phyloP scores from a whole-genome alignment of 345 rosid genomes.

The Hibiscus tridactylites region DNA sequence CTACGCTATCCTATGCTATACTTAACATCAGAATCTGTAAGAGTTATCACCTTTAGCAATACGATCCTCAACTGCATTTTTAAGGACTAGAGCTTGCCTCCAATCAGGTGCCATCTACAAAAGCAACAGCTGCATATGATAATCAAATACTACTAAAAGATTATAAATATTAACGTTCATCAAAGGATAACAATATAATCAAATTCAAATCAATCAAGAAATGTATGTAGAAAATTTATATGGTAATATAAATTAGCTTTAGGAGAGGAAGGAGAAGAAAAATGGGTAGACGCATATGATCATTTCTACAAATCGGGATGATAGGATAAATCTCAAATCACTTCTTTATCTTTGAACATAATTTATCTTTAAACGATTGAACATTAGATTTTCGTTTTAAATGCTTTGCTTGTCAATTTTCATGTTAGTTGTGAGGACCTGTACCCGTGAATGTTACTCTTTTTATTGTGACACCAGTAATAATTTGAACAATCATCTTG shows the following conservation, averaged over 20 bases:
- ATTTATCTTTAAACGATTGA: background rate
- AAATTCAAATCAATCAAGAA: background rate
- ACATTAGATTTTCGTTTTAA: background rate
- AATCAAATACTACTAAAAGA: background rate
- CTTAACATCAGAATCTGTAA: background rate
- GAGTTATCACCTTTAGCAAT: conserved; percentile 48
- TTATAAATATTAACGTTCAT: background rate
- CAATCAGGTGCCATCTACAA: conserved; percentile 70
- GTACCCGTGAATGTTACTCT: background rate
- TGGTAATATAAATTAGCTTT: background rate
- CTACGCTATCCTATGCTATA: background rate
- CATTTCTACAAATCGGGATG: background rate
- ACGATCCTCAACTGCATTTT: conserved; percentile 57
- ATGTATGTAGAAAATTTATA: background rate
- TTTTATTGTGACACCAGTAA: background rate
- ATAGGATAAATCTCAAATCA: background rate
- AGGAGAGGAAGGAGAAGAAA: background rate
- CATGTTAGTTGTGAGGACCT: background rate
- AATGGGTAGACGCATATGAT: background rate
- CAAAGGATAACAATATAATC: background rate
- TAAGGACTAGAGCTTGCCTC: conserved; percentile 69
- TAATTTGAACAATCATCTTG: background rate
- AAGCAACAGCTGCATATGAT: conserved; percentile 6
- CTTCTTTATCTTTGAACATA: background rate
- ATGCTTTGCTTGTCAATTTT: background rate